Evolutionary conservation across 1,284 basidiomycete genomes (phyloP), one percentile per base, ranked within the genome.

Genomic region (Meripilus lineatus): DNA sequence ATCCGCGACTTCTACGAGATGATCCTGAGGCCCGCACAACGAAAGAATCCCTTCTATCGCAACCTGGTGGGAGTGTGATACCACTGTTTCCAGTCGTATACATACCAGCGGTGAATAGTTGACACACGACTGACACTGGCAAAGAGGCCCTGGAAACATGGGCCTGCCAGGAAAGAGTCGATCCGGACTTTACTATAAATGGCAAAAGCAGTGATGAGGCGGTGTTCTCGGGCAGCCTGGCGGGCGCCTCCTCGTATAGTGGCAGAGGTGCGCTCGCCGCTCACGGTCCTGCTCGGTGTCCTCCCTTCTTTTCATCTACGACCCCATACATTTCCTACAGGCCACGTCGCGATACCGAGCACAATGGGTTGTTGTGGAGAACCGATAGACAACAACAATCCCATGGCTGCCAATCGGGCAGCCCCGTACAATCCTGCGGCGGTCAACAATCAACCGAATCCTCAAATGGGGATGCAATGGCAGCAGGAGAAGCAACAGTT

Each of bases 351-450:
- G 40, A n/a, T 8, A 11, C 38, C 18, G 22, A 42, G 37, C 47
- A 61, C 51, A 46, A 80, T 81, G 78, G 67, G 73, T 44, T 84
- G 81, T 57, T 84, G 81, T 57, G 80, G 79, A 8, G 67, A 72
- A 38, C 52, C 64, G 1, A 42, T 59, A 25, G 45, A 52, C 40
- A 64, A 53, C 22, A 58, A 56, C 41, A 52, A 56, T 14, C 49
- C 51, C 18, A 50, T 54, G 17, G 54, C 50, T 23, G 49, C 52
- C 15, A 56, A 58, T 39, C 46, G 58, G 25, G 22, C 20, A 5
- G 48, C 45, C 23, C 18, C 50, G 22, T 46, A 42, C 25, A 38
- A 51, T 14, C 51, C 51, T 18, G 28, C 26, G 23, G 28, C 24
- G 21, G 50, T 81, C n/a, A 70, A 55, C 23, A 72, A 75, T 26